phyloP scores from a whole-genome alignment of 352 stramenopile species.

The Phytophthora cactorum region DNA sequence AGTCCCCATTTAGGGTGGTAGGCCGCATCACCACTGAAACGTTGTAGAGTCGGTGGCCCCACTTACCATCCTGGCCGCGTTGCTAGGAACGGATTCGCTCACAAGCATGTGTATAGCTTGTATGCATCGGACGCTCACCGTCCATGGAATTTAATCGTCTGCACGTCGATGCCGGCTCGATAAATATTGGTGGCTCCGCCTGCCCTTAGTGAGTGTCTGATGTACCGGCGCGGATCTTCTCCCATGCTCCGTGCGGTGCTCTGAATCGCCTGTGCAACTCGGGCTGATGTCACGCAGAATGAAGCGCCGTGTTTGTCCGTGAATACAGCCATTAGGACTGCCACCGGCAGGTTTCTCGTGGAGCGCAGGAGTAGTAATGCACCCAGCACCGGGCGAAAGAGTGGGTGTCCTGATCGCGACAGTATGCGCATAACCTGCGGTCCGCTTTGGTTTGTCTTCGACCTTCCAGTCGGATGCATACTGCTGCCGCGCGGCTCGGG shows the following conservation, averaged over 20 bases:
- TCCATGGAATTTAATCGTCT: not conserved
- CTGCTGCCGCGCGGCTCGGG: too few relatives aligned
- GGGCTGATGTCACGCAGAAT: not conserved
- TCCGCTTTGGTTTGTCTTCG: conserved; percentile 6
- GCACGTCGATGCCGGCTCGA: not conserved
- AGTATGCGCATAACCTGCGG: not conserved
- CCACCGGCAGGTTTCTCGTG: not conserved
- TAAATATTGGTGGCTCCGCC: not conserved
- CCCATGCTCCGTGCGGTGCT: too few relatives aligned
- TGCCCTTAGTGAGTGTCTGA: not conserved
- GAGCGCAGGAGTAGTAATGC: not conserved
- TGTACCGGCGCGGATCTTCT: not conserved
- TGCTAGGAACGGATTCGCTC: not conserved
- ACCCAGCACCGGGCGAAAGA: conserved; percentile 9
- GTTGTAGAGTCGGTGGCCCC: not conserved
- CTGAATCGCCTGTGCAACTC: not conserved
- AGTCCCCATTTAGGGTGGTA: not conserved
- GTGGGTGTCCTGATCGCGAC: conserved; percentile 7
- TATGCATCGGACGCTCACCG: not conserved
- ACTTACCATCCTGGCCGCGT: too few relatives aligned
- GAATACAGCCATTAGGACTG: not conserved
- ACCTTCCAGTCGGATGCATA: not conserved
- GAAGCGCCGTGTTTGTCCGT: not conserved
- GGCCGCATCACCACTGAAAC: not conserved
- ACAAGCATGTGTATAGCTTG: not conserved